phyloP scores from a whole-genome alignment of 495 filamentous ascomycete species.

The Aspergillus sclerotioniger region DNA sequence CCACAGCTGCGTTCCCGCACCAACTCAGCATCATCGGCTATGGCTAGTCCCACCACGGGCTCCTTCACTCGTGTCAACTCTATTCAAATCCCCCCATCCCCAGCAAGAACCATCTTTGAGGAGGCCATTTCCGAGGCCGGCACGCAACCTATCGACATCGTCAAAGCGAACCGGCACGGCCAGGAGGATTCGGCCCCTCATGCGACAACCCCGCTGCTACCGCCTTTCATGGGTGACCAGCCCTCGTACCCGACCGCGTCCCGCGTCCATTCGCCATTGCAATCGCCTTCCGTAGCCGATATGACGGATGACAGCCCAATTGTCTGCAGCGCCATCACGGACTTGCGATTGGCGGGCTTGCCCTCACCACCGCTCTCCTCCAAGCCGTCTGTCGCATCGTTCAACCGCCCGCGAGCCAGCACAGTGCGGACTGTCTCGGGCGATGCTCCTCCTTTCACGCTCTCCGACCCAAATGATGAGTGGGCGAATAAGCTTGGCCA shows the following conservation, averaged over 20 bases:
- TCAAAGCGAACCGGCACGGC: conserved; percentile 52
- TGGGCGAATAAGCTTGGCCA: conserved; percentile 86
- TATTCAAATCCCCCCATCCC: conserved; percentile 57
- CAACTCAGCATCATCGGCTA: conserved; percentile 68
- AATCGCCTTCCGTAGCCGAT: conserved; percentile 71
- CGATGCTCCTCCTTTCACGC: conserved; percentile 55
- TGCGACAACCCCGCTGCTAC: conserved; percentile 77
- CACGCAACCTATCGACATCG: conserved; percentile 54
- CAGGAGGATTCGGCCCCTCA: conserved; percentile 56
- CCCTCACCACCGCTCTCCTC: conserved; percentile 77
- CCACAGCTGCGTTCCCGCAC: conserved; percentile 44
- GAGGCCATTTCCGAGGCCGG: conserved; percentile 52
- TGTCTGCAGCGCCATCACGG: conserved; percentile 35
- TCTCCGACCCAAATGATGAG: conserved; percentile 66
- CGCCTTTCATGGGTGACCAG: conserved; percentile 68
- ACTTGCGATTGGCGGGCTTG: conserved; percentile 47
- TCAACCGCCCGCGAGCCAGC: conserved; percentile 52
- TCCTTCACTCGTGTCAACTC: conserved; percentile 52
- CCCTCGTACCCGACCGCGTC: conserved; percentile 37
- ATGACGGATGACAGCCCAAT: conserved; percentile 31
- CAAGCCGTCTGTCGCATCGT: conserved; percentile 75
- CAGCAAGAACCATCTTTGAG: conserved; percentile 64
- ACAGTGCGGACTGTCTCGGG: conserved; percentile 52
- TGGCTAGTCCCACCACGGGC: conserved; percentile 56
- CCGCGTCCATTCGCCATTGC: conserved; percentile 68